phyloP scores from a whole-genome alignment of 345 rosid species.

The Stellera chamaejasme region DNA sequence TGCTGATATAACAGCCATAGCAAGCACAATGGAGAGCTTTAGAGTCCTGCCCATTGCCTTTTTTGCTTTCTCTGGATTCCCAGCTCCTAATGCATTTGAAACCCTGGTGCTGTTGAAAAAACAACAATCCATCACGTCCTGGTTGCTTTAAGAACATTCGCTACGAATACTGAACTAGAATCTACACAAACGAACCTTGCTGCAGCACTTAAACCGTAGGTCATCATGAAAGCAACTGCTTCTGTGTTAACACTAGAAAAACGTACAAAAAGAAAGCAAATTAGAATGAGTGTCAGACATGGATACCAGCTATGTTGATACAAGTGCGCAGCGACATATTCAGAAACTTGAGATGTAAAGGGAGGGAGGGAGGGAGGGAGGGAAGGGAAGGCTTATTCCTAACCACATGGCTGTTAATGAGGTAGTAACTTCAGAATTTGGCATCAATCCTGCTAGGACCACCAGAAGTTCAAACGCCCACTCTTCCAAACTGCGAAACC shows the following conservation, averaged over 20 bases:
- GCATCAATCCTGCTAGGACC: constrained; percentile 64
- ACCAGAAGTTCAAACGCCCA: constrained; percentile 87
- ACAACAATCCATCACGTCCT: not conserved
- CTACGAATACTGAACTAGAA: not conserved
- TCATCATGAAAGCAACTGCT: constrained; percentile 50
- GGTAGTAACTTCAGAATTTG: constrained; percentile 44
- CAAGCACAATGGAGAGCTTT: constrained; percentile 49
- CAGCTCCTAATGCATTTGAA: constrained; percentile 78
- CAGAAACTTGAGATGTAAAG: not conserved
- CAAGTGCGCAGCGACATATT: not conserved
- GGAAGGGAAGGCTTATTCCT: not conserved
- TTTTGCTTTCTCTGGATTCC: constrained; percentile 34
- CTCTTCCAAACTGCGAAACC: constrained; percentile 43
- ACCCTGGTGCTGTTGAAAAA: constrained; percentile 55
- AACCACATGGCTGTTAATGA: constrained; percentile 75
- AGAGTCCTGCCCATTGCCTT: constrained; percentile 38
- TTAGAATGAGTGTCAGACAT: not conserved
- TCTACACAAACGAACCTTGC: constrained; percentile 45
- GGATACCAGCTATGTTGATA: not conserved
- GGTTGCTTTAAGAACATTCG: not conserved
- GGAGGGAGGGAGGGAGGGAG: no score
- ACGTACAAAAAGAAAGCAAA: not conserved
- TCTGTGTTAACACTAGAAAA: constrained; percentile 48
- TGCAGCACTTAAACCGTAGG: constrained; percentile 71
- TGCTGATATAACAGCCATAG: constrained; percentile 26